Conservation (phyloP, 805 yeast species). For the Saccharomyces jurei region DNA sequence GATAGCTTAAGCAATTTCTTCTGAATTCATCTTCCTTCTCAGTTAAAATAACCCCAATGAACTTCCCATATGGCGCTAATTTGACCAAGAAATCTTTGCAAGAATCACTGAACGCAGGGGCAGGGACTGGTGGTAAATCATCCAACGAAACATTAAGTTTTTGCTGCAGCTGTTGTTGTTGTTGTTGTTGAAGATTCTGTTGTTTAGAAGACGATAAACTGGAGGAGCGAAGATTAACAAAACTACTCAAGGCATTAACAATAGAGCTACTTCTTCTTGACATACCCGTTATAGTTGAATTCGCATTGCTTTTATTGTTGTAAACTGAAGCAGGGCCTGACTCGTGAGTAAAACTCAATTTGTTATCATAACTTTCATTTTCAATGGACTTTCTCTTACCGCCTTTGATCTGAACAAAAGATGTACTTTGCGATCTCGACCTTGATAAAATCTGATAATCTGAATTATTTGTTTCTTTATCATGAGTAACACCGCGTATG, state of each 20-base stretch:
- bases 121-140: constrained; percentile 25
- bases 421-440: constrained; percentile 4
- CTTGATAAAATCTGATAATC: background rate
- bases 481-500: background rate
- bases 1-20: constrained; percentile 22
- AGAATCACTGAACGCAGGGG: constrained; percentile 22
- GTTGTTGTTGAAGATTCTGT: constrained; percentile 2
- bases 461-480: background rate
- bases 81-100: constrained; percentile 23
- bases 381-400: background rate
- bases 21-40: constrained; percentile 22
- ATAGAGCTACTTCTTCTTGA: constrained; percentile 33
- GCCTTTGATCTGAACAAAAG: constrained; percentile 1
- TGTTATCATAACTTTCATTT: background rate
- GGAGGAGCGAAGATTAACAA: constrained; percentile 29
- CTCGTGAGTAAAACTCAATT: background rate
- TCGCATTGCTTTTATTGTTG: background rate
- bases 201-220: constrained; percentile 13
- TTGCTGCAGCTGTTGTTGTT: constrained; percentile 4
- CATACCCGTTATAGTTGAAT: background rate
- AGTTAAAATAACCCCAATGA: constrained; percentile 27
- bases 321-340: background rate
- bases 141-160: constrained; percentile 8
- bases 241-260: constrained; percentile 32
- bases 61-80: constrained; percentile 28